phyloP scores from a whole-genome alignment of 2,329 filamentous ascomycete genomes.

The Clonostachys rhizophaga region DNA sequence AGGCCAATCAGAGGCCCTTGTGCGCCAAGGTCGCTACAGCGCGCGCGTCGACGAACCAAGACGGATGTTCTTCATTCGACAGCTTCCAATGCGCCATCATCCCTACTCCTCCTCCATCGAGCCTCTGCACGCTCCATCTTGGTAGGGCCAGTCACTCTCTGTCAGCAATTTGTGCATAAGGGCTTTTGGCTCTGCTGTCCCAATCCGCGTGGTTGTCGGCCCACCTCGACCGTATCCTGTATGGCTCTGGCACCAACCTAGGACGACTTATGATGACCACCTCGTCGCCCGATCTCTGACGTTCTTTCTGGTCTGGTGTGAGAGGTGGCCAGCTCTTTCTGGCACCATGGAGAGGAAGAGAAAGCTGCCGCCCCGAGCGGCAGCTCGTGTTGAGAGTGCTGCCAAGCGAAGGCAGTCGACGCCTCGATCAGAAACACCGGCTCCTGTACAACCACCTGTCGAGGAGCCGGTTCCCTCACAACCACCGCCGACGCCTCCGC shows the following conservation, averaged over 20 bases:
- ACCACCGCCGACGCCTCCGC: slow-evolving; percentile 22
- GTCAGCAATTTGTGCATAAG: too few species aligned
- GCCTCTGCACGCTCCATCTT: too few species aligned
- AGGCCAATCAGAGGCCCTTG: too few species aligned
- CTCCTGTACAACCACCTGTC: slow-evolving; percentile 24
- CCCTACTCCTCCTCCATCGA: too few species aligned
- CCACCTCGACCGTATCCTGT: not conserved
- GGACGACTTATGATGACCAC: not conserved
- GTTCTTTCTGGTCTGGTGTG: not conserved
- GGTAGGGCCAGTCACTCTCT: too few species aligned
- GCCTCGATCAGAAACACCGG: slow-evolving; percentile 39
- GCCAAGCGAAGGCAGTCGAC: slow-evolving; percentile 56
- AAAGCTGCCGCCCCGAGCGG: slow-evolving; percentile 58
- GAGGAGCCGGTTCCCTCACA: slow-evolving; percentile 13
- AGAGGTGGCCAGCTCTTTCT: not conserved
- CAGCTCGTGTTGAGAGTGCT: slow-evolving; percentile 54
- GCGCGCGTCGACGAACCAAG: too few species aligned
- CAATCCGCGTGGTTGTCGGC: not conserved
- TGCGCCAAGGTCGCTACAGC: too few species aligned
- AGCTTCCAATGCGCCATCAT: too few species aligned
- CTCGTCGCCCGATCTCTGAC: not conserved
- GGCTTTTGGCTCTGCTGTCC: too few species aligned
- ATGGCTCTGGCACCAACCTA: not conserved
- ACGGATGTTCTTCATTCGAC: too few species aligned
- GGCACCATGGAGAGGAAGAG: slow-evolving; percentile 58